These are phyloP conservation scores for Globisporangium perplexum DNA, from an alignment of 352 stramenopile genomes.

Conservation along the genomic window DNA sequence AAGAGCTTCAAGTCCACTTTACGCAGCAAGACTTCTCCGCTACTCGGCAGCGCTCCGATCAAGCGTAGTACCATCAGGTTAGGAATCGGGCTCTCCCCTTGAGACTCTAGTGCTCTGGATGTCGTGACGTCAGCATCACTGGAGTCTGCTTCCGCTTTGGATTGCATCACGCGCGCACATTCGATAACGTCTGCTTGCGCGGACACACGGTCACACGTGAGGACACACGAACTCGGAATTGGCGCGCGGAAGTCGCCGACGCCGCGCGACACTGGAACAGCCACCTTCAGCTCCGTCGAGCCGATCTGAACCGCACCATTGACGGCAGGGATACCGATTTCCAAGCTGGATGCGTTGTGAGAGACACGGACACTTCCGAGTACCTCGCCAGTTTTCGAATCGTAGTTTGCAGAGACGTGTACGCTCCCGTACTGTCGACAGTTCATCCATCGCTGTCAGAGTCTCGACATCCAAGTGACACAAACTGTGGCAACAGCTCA, in stretches of 20 bases:
- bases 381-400: constrained; percentile 16
- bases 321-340: constrained; percentile 3
- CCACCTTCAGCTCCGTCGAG: constrained; percentile 21
- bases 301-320: constrained; percentile 14
- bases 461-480: not conserved
- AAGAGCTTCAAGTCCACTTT: constrained; percentile 8
- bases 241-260: constrained; percentile 12
- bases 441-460: not conserved
- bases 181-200: not conserved
- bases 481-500: constrained; percentile 1
- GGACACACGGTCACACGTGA: constrained; percentile 4
- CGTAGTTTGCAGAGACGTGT: constrained; percentile 13
- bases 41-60: constrained; percentile 5
- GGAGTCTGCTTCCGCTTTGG: not conserved
- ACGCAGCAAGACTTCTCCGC: constrained; percentile 5
- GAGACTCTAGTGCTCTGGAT: not conserved
- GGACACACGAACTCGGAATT: constrained; percentile 11
- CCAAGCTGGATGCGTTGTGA: constrained; percentile 6
- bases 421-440: constrained; percentile 26
- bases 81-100: not conserved
- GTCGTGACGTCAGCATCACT: not conserved
- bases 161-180: not conserved
- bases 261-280: constrained; percentile 14
- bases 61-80: constrained; percentile 11
- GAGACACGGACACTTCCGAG: constrained; percentile 12